A percentile compares a stretch with the other conserved stretches of the same genome.
Evolutionary conservation across 768 basidiomycete genomes (phyloP).

Genomic region (Panaeolus cyanescens): DNA sequence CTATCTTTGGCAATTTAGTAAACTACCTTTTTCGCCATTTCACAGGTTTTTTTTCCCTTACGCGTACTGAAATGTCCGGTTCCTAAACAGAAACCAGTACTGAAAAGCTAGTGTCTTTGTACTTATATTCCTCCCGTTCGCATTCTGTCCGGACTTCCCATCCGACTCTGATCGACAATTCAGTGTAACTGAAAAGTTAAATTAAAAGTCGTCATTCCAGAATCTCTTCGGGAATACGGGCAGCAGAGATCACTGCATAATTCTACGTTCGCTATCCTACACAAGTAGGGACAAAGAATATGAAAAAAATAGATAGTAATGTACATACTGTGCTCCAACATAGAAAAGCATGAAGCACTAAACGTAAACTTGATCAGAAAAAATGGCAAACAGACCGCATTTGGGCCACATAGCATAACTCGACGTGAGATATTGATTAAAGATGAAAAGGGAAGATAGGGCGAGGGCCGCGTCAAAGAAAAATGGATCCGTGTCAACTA

Average conservation of each 20-base stretch:
- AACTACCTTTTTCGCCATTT: background rate
- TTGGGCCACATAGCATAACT: background rate
- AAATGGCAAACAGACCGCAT: background rate
- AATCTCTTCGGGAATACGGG: background rate
- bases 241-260: background rate
- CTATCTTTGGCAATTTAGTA: background rate
- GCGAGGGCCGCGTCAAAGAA: background rate
- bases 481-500: background rate
- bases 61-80: background rate
- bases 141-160: background rate
- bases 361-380: background rate
- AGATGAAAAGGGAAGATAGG: background rate
- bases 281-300: background rate
- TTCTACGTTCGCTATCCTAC: background rate
- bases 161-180: background rate
- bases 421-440: slow-evolving; percentile 1
- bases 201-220: background rate
- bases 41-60: background rate
- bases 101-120: background rate
- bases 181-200: background rate
- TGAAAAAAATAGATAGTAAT: background rate
- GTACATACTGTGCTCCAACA: background rate
- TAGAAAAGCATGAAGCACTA: background rate
- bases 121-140: background rate
- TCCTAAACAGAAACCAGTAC: background rate